These are phyloP conservation scores for Rutstroemia sydowiana DNA, from an alignment of 2,329 filamentous ascomycete genomes.

Conservation along the genomic window DNA sequence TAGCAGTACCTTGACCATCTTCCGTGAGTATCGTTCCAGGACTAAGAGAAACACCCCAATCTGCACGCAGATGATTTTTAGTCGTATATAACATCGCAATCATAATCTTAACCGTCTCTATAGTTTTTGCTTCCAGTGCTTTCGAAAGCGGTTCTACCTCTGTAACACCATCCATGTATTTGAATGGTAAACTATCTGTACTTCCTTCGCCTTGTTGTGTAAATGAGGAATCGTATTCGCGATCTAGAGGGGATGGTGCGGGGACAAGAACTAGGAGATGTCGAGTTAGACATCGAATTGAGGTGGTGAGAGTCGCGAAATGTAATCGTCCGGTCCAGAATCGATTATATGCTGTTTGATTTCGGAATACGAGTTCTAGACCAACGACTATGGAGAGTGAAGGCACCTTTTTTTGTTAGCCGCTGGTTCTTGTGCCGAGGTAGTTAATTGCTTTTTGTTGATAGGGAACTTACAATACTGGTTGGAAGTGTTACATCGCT, in stretches of 20 bases:
- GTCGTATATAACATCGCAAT: slow-evolving; percentile 56
- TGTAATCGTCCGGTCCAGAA: slow-evolving; percentile 51
- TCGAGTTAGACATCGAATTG: slow-evolving; percentile 51
- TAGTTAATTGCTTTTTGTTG: no score
- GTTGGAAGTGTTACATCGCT: slow-evolving; percentile 47
- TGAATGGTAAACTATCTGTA: slow-evolving; percentile 6
- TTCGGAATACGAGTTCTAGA: slow-evolving; percentile 60
- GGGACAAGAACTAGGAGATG: slow-evolving; percentile 38
- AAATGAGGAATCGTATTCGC: slow-evolving; percentile 18
- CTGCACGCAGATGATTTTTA: slow-evolving; percentile 56
- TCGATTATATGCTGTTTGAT: slow-evolving; percentile 40
- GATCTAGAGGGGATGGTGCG: slow-evolving; percentile 22
- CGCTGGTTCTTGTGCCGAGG: background rate
- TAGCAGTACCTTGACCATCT: slow-evolving; percentile 29
- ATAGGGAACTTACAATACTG: slow-evolving; percentile 42
- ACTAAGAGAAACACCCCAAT: slow-evolving; percentile 45
- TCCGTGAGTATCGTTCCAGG: slow-evolving; percentile 26
- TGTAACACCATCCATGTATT: slow-evolving; percentile 3
- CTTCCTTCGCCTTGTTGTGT: slow-evolving; percentile 9
- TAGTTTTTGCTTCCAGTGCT: slow-evolving; percentile 39
- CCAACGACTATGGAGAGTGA: slow-evolving; percentile 59
- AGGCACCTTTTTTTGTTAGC: slow-evolving; percentile 39
- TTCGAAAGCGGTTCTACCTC: slow-evolving; percentile 13
- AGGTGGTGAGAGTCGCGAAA: slow-evolving; percentile 49
- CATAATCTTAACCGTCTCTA: slow-evolving; percentile 49